phyloP scores from a whole-genome alignment of 257 asterid genomes.

The Solanum tacnaense region DNA sequence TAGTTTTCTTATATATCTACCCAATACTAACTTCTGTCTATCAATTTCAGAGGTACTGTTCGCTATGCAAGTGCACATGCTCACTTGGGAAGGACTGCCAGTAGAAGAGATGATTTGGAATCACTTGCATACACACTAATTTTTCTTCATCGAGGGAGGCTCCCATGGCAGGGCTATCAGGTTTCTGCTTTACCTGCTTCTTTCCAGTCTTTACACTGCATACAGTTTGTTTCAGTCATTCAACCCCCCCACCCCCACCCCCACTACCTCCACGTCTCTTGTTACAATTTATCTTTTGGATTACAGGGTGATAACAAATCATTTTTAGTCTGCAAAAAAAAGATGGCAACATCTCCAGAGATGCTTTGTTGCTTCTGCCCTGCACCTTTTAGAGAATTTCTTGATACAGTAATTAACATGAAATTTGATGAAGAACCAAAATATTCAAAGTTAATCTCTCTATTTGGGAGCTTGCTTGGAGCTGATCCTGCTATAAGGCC shows the following conservation, averaged over 20 bases:
- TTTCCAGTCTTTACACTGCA: not conserved
- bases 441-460: slow-evolving; percentile 32
- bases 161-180: slow-evolving; percentile 50
- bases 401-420: slow-evolving; percentile 32
- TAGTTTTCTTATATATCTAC: not conserved
- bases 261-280: not conserved
- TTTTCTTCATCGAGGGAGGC: slow-evolving; percentile 38
- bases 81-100: slow-evolving; percentile 46
- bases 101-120: slow-evolving; percentile 45
- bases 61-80: slow-evolving; percentile 48
- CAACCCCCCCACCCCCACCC: too few species aligned
- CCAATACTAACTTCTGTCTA: not conserved
- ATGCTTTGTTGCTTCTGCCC: slow-evolving; percentile 38
- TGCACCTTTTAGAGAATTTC: slow-evolving; percentile 28
- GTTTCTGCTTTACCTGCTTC: slow-evolving; percentile 4
- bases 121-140: slow-evolving; percentile 40
- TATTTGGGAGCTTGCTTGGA: slow-evolving; percentile 31
- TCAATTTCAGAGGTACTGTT: slow-evolving; percentile 29
- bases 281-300: not conserved
- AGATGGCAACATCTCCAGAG: slow-evolving; percentile 40
- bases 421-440: slow-evolving; percentile 45
- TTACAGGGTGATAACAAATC: slow-evolving; percentile 42
- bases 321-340: slow-evolving; percentile 33
- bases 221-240: not conserved
- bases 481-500: slow-evolving; percentile 37